A percentile compares a stretch with the other conserved stretches of the same genome.
Evolutionary conservation across 2,329 filamentous ascomycete species (phyloP).

Genomic region (Biscogniauxia sp.): DNA sequence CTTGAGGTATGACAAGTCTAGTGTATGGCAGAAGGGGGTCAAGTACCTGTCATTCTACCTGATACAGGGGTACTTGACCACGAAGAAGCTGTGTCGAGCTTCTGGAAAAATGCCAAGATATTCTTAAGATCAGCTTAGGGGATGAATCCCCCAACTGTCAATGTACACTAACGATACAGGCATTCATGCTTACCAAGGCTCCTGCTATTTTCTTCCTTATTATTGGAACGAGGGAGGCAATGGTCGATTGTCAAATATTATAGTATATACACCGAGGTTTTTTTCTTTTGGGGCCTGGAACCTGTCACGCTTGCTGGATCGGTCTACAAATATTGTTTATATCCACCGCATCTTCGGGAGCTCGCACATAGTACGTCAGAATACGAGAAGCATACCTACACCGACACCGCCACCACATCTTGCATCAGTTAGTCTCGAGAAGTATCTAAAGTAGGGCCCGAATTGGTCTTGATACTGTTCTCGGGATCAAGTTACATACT

Average conservation of each 20-base stretch:
- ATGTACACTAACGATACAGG: neutral
- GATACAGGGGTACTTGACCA: neutral
- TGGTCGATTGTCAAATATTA: too few species aligned
- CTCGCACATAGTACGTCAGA: neutral
- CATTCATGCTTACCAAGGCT: neutral
- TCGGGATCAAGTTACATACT: neutral
- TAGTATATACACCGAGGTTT: too few species aligned
- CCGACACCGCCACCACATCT: neutral
- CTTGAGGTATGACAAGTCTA: neutral
- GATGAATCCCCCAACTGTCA: neutral
- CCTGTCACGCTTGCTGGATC: too few species aligned
- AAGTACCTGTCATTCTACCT: neutral
- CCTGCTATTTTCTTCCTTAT: too few species aligned
- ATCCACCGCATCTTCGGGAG: neutral
- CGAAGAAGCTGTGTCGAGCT: neutral
- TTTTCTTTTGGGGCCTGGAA: too few species aligned
- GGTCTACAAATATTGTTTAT: neutral
- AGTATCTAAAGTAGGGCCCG: neutral
- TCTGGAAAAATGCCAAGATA: neutral
- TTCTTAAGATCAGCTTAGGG: neutral
- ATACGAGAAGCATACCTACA: neutral
- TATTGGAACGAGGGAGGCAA: too few species aligned
- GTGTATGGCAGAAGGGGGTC: neutral
- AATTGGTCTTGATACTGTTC: neutral
- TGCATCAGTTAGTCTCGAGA: neutral